These are phyloP conservation scores for Pulicaria dysenterica DNA, from an alignment of 129 eudicot genomes.

Conservation along the genomic window DNA sequence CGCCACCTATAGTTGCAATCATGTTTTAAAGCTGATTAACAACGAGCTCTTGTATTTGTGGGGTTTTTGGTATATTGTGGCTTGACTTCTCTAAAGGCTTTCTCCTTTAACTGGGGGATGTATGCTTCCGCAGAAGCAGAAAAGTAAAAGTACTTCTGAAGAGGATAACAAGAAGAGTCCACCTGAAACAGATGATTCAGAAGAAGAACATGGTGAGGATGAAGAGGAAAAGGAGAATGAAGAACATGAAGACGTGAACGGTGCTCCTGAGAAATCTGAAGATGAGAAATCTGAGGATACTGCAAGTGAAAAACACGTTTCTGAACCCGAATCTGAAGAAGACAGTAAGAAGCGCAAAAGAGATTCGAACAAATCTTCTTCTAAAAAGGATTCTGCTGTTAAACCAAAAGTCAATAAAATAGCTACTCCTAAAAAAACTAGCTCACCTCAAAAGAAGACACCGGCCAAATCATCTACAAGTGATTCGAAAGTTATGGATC, in stretches of 20 bases:
- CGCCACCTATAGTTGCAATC: neutral
- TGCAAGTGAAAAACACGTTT: constrained; percentile 60
- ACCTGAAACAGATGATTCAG: constrained; percentile 57
- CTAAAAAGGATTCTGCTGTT: constrained; percentile 49
- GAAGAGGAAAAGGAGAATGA: constrained; percentile 44
- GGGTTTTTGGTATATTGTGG: too few relatives aligned
- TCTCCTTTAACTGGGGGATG: neutral
- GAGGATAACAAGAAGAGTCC: constrained; percentile 49
- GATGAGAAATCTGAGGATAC: constrained; percentile 59
- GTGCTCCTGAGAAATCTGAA: constrained; percentile 54
- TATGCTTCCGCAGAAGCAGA: constrained; percentile 51
- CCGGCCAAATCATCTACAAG: constrained; percentile 57
- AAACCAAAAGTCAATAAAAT: constrained; percentile 55
- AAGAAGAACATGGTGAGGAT: constrained; percentile 47
- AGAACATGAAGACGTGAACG: constrained; percentile 51
- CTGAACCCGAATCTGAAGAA: constrained; percentile 66
- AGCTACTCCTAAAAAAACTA: constrained; percentile 45
- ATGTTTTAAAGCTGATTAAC: neutral
- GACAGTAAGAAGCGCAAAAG: constrained; percentile 54
- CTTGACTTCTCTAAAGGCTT: neutral
- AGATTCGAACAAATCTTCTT: constrained; percentile 45
- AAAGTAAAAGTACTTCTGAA: constrained; percentile 46
- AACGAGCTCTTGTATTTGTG: too few relatives aligned
- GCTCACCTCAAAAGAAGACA: constrained; percentile 51
- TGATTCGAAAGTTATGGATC: constrained; percentile 48